phyloP scores from a whole-genome alignment of 441 rosid species.

The Monsonia emarginata region DNA sequence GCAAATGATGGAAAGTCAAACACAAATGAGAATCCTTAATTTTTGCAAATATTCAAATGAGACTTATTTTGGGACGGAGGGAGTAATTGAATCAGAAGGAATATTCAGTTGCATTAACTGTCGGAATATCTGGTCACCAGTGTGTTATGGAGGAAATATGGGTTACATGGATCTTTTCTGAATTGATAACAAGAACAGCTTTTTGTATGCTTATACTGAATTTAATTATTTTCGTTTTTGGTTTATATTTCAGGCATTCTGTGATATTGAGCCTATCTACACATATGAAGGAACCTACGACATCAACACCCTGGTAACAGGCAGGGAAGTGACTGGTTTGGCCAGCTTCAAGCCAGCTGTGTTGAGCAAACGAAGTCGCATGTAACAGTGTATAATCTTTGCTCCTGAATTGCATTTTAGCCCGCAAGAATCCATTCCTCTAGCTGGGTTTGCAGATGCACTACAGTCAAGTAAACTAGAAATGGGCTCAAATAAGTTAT shows the following conservation, averaged over 20 bases:
- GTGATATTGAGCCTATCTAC: slow-evolving; percentile 90
- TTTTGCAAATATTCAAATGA: too few species aligned
- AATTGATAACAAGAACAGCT: neutral
- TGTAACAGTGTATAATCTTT: slow-evolving; percentile 24
- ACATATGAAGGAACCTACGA: slow-evolving; percentile 88
- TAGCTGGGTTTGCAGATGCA: neutral
- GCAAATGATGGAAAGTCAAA: too few species aligned
- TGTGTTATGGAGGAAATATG: neutral
- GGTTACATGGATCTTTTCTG: neutral
- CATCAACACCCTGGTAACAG: slow-evolving; percentile 74
- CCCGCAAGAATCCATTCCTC: neutral
- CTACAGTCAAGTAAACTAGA: neutral
- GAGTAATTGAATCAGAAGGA: too few species aligned
- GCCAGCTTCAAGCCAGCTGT: slow-evolving; percentile 69
- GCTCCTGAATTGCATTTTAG: neutral
- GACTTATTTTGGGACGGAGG: too few species aligned
- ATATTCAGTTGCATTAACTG: neutral
- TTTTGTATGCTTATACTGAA: neutral
- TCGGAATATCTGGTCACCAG: neutral
- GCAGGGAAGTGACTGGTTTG: slow-evolving; percentile 73
- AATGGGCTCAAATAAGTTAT: neutral
- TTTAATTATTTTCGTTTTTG: neutral
- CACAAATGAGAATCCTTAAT: too few species aligned
- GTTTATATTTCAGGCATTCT: slow-evolving; percentile 66
- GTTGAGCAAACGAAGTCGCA: slow-evolving; percentile 41